Evolutionary conservation across 768 basidiomycete species (phyloP).

Genomic region (Baorangia bicolor): DNA sequence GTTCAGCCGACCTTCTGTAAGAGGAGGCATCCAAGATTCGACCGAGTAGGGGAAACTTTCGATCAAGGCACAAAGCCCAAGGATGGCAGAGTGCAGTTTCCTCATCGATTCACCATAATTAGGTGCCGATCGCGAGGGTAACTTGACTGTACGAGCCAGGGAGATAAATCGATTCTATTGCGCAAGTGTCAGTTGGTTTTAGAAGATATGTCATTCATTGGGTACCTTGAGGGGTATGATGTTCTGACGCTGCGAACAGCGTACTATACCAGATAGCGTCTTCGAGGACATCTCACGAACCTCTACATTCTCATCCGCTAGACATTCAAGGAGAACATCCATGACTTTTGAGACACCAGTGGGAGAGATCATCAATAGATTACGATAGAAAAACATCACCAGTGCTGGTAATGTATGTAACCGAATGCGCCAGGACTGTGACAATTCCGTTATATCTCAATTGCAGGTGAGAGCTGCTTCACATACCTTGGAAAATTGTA

Average conservation of each 20-base stretch:
- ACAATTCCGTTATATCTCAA: conserved; percentile 11
- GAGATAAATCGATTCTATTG: conserved; percentile 76
- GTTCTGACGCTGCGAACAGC: conserved; percentile 87
- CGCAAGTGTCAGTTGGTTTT: conserved; percentile 4
- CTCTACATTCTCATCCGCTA: conserved; percentile 89
- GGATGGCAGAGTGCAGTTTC: conserved; percentile 82
- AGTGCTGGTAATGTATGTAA: conserved; percentile 85
- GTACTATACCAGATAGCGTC: conserved; percentile 80
- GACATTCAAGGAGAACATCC: conserved; percentile 80
- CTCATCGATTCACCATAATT: conserved; percentile 71
- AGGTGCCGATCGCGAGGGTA: conserved; percentile 70
- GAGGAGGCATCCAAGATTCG: conserved; percentile 86
- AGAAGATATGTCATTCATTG: background rate
- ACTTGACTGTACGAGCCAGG: conserved; percentile 54
- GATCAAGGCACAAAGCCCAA: conserved; percentile 91
- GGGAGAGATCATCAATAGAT: conserved; percentile 74
- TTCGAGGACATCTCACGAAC: conserved; percentile 90
- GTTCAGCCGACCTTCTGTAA: conserved; percentile 62
- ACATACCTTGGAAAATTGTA: conserved; percentile 75
- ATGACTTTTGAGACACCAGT: conserved; percentile 67
- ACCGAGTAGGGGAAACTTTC: conserved; percentile 96
- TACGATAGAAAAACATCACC: conserved; percentile 89
- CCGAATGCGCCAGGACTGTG: conserved; percentile 87
- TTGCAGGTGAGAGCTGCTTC: background rate
- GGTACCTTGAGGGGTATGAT: conserved; percentile 80